Evolutionary conservation across 306 rosid species (phyloP), one percentile per base, ranked within the genome.

Genomic region (Mimosa bimucronata): DNA sequence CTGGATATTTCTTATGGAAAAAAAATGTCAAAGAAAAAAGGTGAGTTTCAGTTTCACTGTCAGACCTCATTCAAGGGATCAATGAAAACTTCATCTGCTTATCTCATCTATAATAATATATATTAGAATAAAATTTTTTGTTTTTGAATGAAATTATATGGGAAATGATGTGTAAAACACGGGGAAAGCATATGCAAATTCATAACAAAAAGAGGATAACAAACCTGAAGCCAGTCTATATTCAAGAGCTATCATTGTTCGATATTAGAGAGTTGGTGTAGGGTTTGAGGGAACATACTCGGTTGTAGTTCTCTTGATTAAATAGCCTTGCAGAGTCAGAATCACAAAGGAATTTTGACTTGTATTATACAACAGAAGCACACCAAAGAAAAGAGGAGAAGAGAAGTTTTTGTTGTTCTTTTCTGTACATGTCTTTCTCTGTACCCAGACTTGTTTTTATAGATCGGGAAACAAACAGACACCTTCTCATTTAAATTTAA

Each of bases 201-300:
- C 12, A 30, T 4, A 6, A 30, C 12, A 9, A 2, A 2, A 65
- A 3, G 1, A 19, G 25, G 26, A 74, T 9, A 6, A 30, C 12
- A 4, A 31, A 55, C 72, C 26, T 66, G 38, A 48, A 48, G 21
- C 82, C 26, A 5, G 66, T 60, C 25, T 18, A 42, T 25, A 66
- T 77, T 7, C 60, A 77, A 16, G 82, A 77, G 78, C 50, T 82
- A 6, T 55, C 78, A 12, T 76, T 81, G 30, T 78, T 74, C 48
- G 74, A 81, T 3, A 71, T 78, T 73, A 37, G 9, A 30, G 14
- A 57, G 28, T 64, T n/a, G n/a, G n/a, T n/a, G n/a, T n/a, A n/a
- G n/a, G n/a, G n/a, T n/a, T n/a, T n/a, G n/a, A n/a, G n/a, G n/a
- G n/a, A n/a, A n/a, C n/a, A n/a, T n/a, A n/a, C n/a, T n/a, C n/a